Conservation (phyloP, 2,329 filamentous ascomycete genomes). For the Fusarium kyushuense region DNA sequence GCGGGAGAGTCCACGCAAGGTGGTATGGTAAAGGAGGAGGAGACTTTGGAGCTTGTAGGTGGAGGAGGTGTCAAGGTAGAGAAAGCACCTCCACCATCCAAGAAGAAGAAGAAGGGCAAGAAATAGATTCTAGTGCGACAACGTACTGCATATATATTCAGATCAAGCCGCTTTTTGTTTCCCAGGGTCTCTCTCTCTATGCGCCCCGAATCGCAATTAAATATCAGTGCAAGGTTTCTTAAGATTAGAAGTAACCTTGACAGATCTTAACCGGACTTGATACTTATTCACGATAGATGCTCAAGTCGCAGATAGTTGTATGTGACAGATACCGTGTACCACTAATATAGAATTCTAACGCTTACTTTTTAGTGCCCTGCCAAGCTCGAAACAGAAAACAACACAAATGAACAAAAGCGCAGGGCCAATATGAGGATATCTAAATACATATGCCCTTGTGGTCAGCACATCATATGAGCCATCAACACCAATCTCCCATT, state of each 20-base stretch:
- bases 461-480: slow-evolving; percentile 22
- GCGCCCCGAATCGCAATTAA: neutral
- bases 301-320: neutral
- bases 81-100: slow-evolving; percentile 62
- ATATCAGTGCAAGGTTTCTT: neutral
- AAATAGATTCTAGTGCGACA: slow-evolving; percentile 56
- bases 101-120: slow-evolving; percentile 67
- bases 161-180: neutral
- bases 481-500: slow-evolving; percentile 5
- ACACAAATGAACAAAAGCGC: slow-evolving; percentile 35
- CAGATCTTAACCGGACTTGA: no score
- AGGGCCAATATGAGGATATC: slow-evolving; percentile 41
- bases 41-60: slow-evolving; percentile 72
- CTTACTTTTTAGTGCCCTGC: slow-evolving; percentile 43
- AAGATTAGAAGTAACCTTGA: neutral
- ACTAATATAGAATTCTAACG: slow-evolving; percentile 41
- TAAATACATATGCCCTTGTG: slow-evolving; percentile 43
- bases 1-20: slow-evolving; percentile 85
- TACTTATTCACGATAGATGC: neutral
- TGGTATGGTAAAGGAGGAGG: slow-evolving; percentile 80
- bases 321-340: neutral
- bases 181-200: neutral
- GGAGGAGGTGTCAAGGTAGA: slow-evolving; percentile 75
- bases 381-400: slow-evolving; percentile 27
- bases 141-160: slow-evolving; percentile 7